Base-by-base conservation (phyloP, 2,329 filamentous ascomycete species). In the Trichoderma atroviride region DNA sequence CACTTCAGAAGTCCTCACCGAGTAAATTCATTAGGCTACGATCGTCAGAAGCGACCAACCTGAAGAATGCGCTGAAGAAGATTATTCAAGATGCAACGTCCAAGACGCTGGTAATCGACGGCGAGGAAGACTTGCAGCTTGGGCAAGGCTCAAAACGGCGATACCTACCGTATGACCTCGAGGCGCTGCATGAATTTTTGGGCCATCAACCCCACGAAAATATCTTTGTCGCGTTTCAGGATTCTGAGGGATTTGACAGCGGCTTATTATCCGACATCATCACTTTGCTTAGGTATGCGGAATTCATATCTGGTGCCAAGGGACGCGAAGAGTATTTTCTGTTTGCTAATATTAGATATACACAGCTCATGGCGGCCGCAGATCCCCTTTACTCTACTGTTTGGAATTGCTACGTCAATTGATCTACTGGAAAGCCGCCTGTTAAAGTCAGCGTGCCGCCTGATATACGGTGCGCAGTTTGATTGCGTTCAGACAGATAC, bases 201-300 rank as follows among this genome's bases (percentile, higher is more conserved):
- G 84, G 83, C 70, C 81, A 83, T 10, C 84, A 86, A 47, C 78
- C 79, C 29, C 85, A 85, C 35, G 79, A 85, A 52, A 88, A 88
- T 73, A 86, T 95, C 11, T 85, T 93, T 63, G 83, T 96, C 60
- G 88, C 91, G 0, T 89, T 96, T 70, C 90, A 94, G 77, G 92
- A 96, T 75, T 93, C 91, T 71, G 93, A 96, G 79, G 92, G 90
- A 0, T 94, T 96, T 75, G 92, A 94, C 74, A 88, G 88, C 58
- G 82, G 82, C 35, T 79, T 96, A n/a, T 81, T 96, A 14, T 89
- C 89, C 1, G 92, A 95, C 69, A 76, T 93, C 43, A 85, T 95
- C 57, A 83, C 85, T 47, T 83, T 94, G 5, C 85, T 95, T 70
- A 86, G 87, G 90, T 91, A 82, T 60, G 85, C 79, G 37, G 27